Conservation (phyloP, 1,284 basidiomycete species). For the Salmacisia buchloeana region DNA sequence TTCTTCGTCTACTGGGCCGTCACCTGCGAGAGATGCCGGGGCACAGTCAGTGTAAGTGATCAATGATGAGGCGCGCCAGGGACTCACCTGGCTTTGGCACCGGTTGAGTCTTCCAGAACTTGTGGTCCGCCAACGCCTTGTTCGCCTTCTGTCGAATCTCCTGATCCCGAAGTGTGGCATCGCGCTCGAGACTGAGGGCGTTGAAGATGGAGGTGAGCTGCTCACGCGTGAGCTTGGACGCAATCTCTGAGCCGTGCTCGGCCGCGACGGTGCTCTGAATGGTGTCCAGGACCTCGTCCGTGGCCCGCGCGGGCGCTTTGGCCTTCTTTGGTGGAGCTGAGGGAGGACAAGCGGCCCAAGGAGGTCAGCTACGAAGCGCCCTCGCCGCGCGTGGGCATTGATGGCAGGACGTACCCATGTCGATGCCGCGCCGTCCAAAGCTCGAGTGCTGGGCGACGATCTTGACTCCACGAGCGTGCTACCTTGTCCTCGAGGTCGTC, state of each 20-base stretch:
- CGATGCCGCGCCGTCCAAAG: too few relatives aligned
- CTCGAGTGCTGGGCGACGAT: too few relatives aligned
- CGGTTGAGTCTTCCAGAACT: constrained; percentile 57
- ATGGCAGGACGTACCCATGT: not conserved
- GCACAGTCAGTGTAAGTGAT: too few relatives aligned
- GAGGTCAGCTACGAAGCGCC: not conserved
- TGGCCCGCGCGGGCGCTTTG: not conserved
- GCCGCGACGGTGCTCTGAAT: constrained; percentile 26
- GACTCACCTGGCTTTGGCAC: constrained; percentile 73
- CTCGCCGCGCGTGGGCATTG: too few relatives aligned
- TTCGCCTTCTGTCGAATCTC: constrained; percentile 30
- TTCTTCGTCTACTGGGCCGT: constrained; percentile 54
- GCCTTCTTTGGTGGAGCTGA: constrained; percentile 3
- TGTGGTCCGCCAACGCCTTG: constrained; percentile 42
- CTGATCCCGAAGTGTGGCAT: constrained; percentile 34
- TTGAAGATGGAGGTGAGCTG: constrained; percentile 38
- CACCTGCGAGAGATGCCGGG: too few relatives aligned
- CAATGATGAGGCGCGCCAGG: constrained; percentile 8
- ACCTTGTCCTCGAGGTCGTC: too few relatives aligned
- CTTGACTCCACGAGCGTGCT: too few relatives aligned
- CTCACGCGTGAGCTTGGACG: constrained; percentile 25
- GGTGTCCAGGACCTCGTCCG: constrained; percentile 30
- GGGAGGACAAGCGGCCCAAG: not conserved
- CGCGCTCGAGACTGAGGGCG: constrained; percentile 36
- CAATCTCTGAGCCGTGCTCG: constrained; percentile 31